Conservation (phyloP, 2,329 filamentous ascomycete species). For the Myriosclerotinia curreyana region DNA sequence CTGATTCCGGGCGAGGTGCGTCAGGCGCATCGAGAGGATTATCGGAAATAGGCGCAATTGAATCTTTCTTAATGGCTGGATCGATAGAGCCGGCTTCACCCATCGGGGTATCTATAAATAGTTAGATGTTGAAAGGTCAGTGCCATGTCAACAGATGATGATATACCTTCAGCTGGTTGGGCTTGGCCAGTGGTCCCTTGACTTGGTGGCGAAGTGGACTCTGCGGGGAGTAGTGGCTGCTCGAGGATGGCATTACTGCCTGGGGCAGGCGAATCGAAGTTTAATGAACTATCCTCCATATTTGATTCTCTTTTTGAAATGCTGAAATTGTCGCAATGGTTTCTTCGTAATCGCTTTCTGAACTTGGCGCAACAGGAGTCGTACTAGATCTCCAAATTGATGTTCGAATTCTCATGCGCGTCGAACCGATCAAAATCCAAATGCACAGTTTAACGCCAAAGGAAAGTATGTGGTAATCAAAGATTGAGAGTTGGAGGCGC, state of each 20-base stretch:
- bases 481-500: conserved; percentile 18
- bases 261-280: conserved; percentile 56
- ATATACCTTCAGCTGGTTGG: conserved; percentile 47
- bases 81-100: conserved; percentile 48
- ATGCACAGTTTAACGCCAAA: background rate
- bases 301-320: conserved; percentile 30
- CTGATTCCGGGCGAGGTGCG: conserved; percentile 60
- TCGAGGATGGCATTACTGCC: conserved; percentile 55
- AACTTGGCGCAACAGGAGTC: conserved; percentile 25
- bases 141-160: conserved; percentile 10
- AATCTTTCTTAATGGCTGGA: conserved; percentile 56
- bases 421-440: conserved; percentile 2
- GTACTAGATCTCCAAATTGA: conserved; percentile 24
- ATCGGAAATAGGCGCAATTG: conserved; percentile 54
- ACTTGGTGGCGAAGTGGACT: conserved; percentile 37
- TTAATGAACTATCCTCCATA: conserved; percentile 59
- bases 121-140: conserved; percentile 16
- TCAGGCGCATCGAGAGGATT: conserved; percentile 68
- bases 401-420: conserved; percentile 24
- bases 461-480: conserved; percentile 10
- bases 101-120: conserved; percentile 61
- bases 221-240: conserved; percentile 52
- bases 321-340: conserved; percentile 36
- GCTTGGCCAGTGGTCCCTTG: conserved; percentile 38
- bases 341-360: conserved; percentile 20